These are phyloP conservation scores for Paramecium tetraurelia DNA, from an alignment of 73 alveolate genomes.

Conservation along the genomic window DNA sequence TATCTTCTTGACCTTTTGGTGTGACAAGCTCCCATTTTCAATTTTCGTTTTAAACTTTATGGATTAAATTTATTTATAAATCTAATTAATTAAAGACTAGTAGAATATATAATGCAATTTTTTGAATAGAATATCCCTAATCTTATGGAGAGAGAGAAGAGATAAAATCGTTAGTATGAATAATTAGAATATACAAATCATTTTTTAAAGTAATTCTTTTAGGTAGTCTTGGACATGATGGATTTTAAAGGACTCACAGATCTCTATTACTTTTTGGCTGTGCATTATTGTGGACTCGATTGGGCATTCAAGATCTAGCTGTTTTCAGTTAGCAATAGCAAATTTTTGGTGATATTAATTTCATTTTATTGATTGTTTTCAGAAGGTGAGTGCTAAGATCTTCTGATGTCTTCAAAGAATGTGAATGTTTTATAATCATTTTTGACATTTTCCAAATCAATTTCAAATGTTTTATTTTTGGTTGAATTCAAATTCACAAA, in stretches of 20 bases:
- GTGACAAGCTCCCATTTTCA: constrained; percentile 30
- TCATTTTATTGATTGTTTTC: background rate
- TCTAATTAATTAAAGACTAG: background rate
- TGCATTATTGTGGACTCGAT: background rate
- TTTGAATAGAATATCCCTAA: background rate
- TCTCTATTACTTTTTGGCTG: background rate
- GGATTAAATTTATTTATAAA: background rate
- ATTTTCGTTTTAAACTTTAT: background rate
- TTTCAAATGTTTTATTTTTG: background rate
- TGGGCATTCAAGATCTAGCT: background rate
- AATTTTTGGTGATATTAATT: background rate
- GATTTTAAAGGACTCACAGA: background rate
- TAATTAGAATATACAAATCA: background rate
- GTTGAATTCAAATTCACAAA: background rate
- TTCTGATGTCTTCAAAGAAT: background rate
- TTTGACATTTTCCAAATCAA: background rate
- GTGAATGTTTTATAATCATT: background rate
- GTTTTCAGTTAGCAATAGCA: background rate
- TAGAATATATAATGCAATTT: background rate
- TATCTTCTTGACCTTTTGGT: background rate
- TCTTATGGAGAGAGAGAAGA: background rate
- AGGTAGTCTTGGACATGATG: background rate
- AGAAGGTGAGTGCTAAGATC: background rate
- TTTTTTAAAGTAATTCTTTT: background rate
- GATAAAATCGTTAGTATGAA: background rate